A percentile compares a stretch with the other conserved stretches of the same genome.
phyloP scores from a whole-genome alignment of 2,329 filamentous ascomycete species.

The Xylaria sp. region DNA sequence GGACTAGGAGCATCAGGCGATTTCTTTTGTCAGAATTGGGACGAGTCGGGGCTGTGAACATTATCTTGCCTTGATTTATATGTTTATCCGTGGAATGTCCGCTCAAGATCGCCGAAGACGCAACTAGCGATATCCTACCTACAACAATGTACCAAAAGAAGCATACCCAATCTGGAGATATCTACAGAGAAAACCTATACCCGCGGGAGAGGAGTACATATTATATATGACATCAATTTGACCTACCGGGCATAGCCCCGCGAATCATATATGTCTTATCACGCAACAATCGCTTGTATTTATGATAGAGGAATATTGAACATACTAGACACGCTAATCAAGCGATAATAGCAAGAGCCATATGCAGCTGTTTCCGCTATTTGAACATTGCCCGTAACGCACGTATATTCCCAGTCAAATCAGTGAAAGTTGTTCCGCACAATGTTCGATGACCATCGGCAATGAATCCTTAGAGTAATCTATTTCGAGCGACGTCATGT shows the following conservation, averaged over 20 bases:
- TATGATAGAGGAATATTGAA: constrained; percentile 4
- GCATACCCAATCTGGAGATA: constrained; percentile 34
- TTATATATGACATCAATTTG: constrained; percentile 31
- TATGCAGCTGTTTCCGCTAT: neutral
- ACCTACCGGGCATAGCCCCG: constrained; percentile 7
- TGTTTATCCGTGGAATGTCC: constrained; percentile 15
- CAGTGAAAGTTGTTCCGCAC: neutral
- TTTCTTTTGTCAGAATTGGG: constrained; percentile 49
- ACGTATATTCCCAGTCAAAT: neutral
- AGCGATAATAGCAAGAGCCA: constrained; percentile 20
- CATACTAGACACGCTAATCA: constrained; percentile 20
- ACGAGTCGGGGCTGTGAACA: constrained; percentile 13
- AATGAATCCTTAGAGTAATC: neutral
- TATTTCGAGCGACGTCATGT: constrained; percentile 3
- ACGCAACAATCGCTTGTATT: neutral
- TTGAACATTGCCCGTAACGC: too few species aligned
- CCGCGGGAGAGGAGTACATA: constrained; percentile 35
- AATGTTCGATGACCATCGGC: neutral
- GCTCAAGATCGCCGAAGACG: constrained; percentile 17
- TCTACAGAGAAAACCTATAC: constrained; percentile 40
- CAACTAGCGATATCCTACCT: constrained; percentile 24
- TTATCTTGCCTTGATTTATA: constrained; percentile 18
- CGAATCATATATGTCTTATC: constrained; percentile 7
- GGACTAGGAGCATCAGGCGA: constrained; percentile 41
- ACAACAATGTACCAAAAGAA: constrained; percentile 45